Evolutionary conservation across 164 flowering plant genomes (phyloP).

Genomic region (Houttuynia cordata): DNA sequence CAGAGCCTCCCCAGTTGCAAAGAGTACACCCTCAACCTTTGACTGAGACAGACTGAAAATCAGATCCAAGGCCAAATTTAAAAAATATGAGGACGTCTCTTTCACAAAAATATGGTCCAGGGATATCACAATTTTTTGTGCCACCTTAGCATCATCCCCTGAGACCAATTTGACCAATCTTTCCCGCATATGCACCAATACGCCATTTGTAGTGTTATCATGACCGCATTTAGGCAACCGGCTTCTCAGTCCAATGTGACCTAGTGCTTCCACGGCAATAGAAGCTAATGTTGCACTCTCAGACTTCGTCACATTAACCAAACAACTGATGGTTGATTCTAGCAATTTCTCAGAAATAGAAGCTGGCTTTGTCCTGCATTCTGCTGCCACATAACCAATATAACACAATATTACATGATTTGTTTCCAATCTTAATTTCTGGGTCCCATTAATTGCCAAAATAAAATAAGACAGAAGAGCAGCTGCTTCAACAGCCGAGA

Average conservation of each 20-base stretch:
- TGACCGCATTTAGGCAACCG: conserved; percentile 45
- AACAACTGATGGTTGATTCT: conserved; percentile 38
- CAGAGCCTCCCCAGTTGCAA: conserved; percentile 98
- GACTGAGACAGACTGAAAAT: conserved; percentile 77
- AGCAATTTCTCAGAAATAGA: conserved; percentile 35
- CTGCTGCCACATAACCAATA: conserved; percentile 76
- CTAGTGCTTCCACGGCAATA: conserved; percentile 81
- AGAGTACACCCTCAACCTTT: conserved; percentile 91
- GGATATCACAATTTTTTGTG: conserved; percentile 63
- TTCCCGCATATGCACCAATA: conserved; percentile 47
- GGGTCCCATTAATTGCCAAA: conserved; percentile 30
- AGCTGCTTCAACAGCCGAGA: conserved; percentile 40
- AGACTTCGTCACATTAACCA: conserved; percentile 51
- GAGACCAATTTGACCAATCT: conserved; percentile 61
- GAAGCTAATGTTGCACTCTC: conserved; percentile 69
- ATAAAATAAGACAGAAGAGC: conserved; percentile 48
- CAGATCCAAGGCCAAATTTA: conserved; percentile 59
- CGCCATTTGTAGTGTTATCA: conserved; percentile 40
- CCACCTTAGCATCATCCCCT: conserved; percentile 71
- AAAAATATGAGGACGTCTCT: conserved; percentile 46
- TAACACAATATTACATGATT: conserved; percentile 78
- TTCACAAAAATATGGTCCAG: conserved; percentile 77
- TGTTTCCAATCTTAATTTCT: conserved; percentile 61
- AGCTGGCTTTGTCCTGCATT: conserved; percentile 36
- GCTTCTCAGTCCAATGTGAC: conserved; percentile 80